These are phyloP conservation scores for Pseudohalonectria lignicola DNA, from an alignment of 2,329 filamentous ascomycete species.

Conservation along the genomic window DNA sequence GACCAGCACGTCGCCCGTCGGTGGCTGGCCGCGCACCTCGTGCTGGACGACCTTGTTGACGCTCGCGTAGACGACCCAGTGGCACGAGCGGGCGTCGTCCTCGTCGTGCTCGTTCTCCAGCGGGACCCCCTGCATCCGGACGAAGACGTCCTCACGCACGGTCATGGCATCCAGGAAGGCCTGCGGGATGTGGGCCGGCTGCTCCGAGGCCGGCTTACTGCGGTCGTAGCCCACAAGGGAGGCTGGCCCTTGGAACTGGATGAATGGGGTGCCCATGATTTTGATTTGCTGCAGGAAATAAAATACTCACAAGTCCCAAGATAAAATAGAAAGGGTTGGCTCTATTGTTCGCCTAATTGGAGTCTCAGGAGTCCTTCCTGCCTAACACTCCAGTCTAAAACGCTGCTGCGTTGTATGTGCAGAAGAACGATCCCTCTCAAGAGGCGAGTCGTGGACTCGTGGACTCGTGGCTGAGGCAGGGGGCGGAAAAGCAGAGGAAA, in stretches of 20 bases:
- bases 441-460: no score
- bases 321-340: no score
- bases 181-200: slow-evolving; percentile 34
- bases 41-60: slow-evolving; percentile 35
- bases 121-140: slow-evolving; percentile 45
- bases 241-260: neutral
- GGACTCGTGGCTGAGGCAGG: no score
- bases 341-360: no score
- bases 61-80: slow-evolving; percentile 78
- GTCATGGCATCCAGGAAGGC: slow-evolving; percentile 54
- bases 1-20: slow-evolving; percentile 26
- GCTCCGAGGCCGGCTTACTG: slow-evolving; percentile 25
- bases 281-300: no score
- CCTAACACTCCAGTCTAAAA: no score
- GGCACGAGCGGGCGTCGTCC: slow-evolving; percentile 69
- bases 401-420: no score
- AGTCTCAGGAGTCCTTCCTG: no score
- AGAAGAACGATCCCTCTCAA: no score
- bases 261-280: slow-evolving; percentile 15
- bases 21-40: slow-evolving; percentile 29
- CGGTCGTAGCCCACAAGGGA: slow-evolving; percentile 22
- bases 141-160: slow-evolving; percentile 50
- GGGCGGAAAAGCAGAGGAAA: no score
- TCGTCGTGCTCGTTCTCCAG: slow-evolving; percentile 66
- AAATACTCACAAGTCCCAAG: no score